Base-by-base conservation (phyloP, 1,139 yeast genomes). In the Yarrowia galli region DNA sequence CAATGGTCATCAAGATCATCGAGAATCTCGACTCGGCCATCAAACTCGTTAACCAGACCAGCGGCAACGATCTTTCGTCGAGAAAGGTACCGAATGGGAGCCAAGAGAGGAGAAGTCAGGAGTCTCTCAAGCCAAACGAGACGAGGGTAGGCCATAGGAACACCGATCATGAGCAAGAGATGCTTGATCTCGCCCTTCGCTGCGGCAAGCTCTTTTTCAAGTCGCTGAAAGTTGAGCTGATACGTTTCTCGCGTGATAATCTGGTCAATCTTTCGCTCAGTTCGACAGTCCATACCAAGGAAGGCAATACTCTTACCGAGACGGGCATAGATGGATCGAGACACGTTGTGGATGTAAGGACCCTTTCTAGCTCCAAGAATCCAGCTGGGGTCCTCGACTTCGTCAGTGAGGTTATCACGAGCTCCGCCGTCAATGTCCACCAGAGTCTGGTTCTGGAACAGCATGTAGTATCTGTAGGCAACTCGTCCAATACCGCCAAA, bases 1-100 rank as follows among this genome's bases (percentile, higher is more conserved):
- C 98, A 93, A 78, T 95, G 98, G 76, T 93, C 99, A 75, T 92
- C 89, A 76, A 95, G 83, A 76, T 93, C 98, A 75, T 95, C 98
- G 72, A 93, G 83, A 20, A 93, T 86, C 78, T 93, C 98, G 22
- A 93, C 87, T 54, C 89, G 87, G 1, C 98, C 98, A 74, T 92
- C 97, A 75, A 92, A 93, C 72, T 91, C 96, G 75, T 95, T 93
- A 46, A 91, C 92, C 22, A 79, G 72, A 0, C 96, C 93, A 68
- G 85, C 83, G 60, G 84, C 83, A 64, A 90, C 78, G 64, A 89
- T 77, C 2, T 95, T 93, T 70, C 85, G 85, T 69, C 87, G 83
- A 1, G 97, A 92, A 67, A 92, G 78, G 69, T 81, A 83, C 74
- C 88, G 85, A 12, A 91, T 70, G 1, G 98, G 98, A 10, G 80